These are phyloP conservation scores for Aspergillus carlsbadensis DNA, from an alignment of 495 filamentous ascomycete genomes.

Conservation along the genomic window DNA sequence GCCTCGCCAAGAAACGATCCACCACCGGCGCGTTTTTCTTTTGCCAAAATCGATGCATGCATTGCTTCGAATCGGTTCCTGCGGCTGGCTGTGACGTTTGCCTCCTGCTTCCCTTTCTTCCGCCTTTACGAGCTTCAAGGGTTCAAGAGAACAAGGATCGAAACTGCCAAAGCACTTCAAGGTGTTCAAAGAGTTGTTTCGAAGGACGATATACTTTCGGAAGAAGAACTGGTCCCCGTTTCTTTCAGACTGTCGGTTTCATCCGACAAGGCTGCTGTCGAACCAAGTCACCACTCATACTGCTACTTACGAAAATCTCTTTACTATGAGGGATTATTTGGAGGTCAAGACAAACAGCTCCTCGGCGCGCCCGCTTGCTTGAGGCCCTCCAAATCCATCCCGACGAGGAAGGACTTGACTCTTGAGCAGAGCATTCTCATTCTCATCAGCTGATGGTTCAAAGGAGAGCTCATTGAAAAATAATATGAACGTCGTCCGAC, in stretches of 20 bases:
- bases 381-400: background rate
- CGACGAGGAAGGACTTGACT: background rate
- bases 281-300: conserved; percentile 6
- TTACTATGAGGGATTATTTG: conserved; percentile 24
- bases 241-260: conserved; percentile 15
- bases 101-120: background rate
- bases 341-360: conserved; percentile 6
- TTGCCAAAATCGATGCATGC: conserved; percentile 20
- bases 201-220: background rate
- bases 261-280: conserved; percentile 11
- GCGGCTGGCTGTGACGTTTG: conserved; percentile 24
- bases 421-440: background rate
- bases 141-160: background rate
- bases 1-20: conserved; percentile 22
- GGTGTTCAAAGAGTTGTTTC: background rate
- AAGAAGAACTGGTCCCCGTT: background rate
- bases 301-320: background rate
- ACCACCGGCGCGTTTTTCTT: conserved; percentile 20
- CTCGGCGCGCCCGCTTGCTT: background rate
- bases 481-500: background rate
- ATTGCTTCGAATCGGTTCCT: conserved; percentile 21
- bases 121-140: no score
- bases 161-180: background rate
- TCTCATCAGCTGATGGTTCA: background rate
- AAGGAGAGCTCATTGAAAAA: no score